Percentiles rank a stretch among this genome's conserved stretches.
Evolutionary conservation across 352 stramenopile genomes (phyloP).

Genomic region (Globisporangium echinulatum): DNA sequence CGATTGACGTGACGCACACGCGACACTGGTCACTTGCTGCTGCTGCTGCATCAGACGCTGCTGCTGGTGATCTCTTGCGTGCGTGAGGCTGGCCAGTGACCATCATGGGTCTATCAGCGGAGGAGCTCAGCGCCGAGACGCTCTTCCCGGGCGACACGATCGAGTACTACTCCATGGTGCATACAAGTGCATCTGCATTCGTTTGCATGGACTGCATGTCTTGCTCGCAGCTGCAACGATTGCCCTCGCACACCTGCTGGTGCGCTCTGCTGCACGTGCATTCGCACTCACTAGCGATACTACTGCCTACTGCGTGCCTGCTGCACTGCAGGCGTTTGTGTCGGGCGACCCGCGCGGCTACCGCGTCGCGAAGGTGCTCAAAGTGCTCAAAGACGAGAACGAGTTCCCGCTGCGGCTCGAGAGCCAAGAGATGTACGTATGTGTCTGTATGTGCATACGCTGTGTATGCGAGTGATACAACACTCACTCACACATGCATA

Average conservation of each 20-base stretch:
- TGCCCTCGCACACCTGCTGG: no score
- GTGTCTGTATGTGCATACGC: background rate
- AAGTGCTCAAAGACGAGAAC: slow-evolving; percentile 29
- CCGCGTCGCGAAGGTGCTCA: slow-evolving; percentile 52
- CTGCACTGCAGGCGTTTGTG: slow-evolving; percentile 47
- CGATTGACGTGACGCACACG: no score
- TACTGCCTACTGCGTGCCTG: background rate
- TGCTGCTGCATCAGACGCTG: background rate
- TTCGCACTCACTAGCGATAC: background rate
- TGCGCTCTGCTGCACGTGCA: background rate
- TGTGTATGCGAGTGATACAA: background rate
- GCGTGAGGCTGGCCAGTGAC: background rate
- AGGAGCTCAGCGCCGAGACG: slow-evolving; percentile 47
- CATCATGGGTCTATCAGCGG: slow-evolving; percentile 38
- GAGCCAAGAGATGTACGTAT: slow-evolving; percentile 59
- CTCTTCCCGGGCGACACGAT: slow-evolving; percentile 68
- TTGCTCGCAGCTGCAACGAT: background rate
- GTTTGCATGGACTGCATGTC: background rate
- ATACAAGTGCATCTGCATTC: background rate
- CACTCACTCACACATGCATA: background rate
- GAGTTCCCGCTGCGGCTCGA: slow-evolving; percentile 62
- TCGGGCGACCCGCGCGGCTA: slow-evolving; percentile 61
- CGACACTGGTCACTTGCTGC: no score
- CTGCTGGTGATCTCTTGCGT: background rate
- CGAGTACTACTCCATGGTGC: slow-evolving; percentile 74